Conservation (phyloP, 2,329 filamentous ascomycete species). For the Microcyclospora tardicrescens region DNA sequence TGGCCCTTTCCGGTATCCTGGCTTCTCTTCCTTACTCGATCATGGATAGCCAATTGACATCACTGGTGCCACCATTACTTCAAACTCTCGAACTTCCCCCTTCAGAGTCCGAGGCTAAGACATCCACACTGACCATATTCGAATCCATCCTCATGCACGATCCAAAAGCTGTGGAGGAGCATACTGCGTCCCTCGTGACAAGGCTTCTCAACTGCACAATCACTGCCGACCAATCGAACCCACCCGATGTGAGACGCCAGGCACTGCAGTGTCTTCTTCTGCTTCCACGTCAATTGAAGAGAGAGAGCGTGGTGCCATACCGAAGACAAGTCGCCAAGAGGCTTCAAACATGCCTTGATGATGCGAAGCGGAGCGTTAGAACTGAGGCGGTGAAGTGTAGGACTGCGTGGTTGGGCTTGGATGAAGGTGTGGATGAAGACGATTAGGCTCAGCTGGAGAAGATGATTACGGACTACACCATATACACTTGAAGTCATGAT, state of each 20-base stretch:
- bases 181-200: constrained; percentile 44
- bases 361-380: constrained; percentile 49
- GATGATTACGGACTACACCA: no score
- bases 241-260: constrained; percentile 32
- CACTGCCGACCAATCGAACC: constrained; percentile 15
- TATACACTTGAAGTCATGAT: no score
- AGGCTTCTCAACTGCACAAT: constrained; percentile 40
- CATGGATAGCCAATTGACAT: constrained; percentile 45
- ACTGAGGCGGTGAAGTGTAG: constrained; percentile 49
- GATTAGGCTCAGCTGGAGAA: constrained; percentile 8
- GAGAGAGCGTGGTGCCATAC: constrained; percentile 43
- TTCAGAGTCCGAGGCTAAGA: constrained; percentile 41
- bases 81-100: constrained; percentile 44
- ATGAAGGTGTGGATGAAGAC: constrained; percentile 45
- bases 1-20: constrained; percentile 50
- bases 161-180: constrained; percentile 40
- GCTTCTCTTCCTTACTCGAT: constrained; percentile 47
- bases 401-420: constrained; percentile 46
- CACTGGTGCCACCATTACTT: constrained; percentile 47
- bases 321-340: constrained; percentile 44
- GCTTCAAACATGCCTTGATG: constrained; percentile 45
- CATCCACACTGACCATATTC: constrained; percentile 47
- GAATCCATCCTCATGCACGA: constrained; percentile 45
- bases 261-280: constrained; percentile 37
- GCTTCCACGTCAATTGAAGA: constrained; percentile 35